These are phyloP conservation scores for Flagelloscypha sp. DNA, from an alignment of 768 basidiomycete species.

Conservation along the genomic window DNA sequence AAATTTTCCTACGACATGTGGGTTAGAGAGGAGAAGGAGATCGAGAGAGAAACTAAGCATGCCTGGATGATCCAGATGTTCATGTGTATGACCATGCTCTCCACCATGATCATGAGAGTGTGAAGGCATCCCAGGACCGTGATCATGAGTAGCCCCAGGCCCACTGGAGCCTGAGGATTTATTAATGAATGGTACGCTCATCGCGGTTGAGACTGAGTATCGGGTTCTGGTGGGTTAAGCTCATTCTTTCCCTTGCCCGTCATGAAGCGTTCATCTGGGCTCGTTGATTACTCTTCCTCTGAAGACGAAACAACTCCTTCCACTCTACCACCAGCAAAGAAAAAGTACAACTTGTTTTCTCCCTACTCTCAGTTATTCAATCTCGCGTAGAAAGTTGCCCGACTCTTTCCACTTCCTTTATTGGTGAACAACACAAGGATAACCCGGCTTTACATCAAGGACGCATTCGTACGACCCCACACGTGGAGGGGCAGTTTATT, in stretches of 20 bases:
- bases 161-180: conserved; percentile 38
- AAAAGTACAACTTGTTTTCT: conserved; percentile 11
- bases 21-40: neutral
- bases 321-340: conserved; percentile 24
- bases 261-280: conserved; percentile 29
- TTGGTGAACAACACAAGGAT: conserved; percentile 46
- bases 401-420: conserved; percentile 42
- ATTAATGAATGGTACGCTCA: conserved; percentile 74
- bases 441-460: conserved; percentile 82
- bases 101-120: conserved; percentile 49
- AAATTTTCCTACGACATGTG: conserved; percentile 61
- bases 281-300: conserved; percentile 47
- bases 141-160: conserved; percentile 33
- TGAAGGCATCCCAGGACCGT: conserved; percentile 21
- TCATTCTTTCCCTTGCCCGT: conserved; percentile 1
- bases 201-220: conserved; percentile 15
- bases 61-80: conserved; percentile 87
- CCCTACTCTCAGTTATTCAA: neutral
- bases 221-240: conserved; percentile 1
- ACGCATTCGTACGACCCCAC: conserved; percentile 62
- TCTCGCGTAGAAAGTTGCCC: conserved; percentile 49
- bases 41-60: conserved; percentile 9
- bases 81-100: conserved; percentile 94
- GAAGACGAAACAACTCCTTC: conserved; percentile 30
- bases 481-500: conserved; percentile 82